Conservation (phyloP, 208 protist species). For the Acanthamoeba sp. region DNA sequence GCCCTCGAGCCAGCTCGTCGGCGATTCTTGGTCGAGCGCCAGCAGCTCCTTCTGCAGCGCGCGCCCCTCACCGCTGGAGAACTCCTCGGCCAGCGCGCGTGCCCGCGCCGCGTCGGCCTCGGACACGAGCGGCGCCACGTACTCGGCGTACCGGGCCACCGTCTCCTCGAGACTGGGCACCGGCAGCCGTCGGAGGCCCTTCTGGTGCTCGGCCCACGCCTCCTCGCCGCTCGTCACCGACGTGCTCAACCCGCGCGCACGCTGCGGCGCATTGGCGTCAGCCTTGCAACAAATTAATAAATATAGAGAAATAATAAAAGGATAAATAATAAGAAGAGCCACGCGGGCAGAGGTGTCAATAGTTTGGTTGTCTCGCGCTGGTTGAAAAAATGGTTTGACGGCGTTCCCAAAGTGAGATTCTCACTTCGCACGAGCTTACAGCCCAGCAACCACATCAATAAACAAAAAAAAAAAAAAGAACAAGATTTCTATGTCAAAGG, state of each 20-base stretch:
- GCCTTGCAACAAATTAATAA: background rate
- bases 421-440: no score
- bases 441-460: no score
- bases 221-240: background rate
- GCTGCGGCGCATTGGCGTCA: background rate
- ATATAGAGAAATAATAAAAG: background rate
- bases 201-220: constrained; percentile 8
- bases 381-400: no score
- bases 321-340: background rate
- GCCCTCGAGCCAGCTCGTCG: constrained; percentile 71
- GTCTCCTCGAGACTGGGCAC: constrained; percentile 70
- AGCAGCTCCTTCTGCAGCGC: constrained; percentile 40
- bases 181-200: constrained; percentile 57
- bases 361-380: no score
- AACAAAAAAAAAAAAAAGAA: no score
- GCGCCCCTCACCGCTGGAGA: constrained; percentile 15
- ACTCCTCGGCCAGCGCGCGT: constrained; percentile 22
- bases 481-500: no score
- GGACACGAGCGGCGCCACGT: constrained; percentile 60
- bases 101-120: background rate
- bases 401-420: no score
- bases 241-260: background rate
- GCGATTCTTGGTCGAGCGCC: background rate
- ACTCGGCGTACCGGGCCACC: constrained; percentile 9
- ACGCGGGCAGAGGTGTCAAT: no score